Conservation (phyloP, 163 green algal genomes). For the Picocystis sp. region DNA sequence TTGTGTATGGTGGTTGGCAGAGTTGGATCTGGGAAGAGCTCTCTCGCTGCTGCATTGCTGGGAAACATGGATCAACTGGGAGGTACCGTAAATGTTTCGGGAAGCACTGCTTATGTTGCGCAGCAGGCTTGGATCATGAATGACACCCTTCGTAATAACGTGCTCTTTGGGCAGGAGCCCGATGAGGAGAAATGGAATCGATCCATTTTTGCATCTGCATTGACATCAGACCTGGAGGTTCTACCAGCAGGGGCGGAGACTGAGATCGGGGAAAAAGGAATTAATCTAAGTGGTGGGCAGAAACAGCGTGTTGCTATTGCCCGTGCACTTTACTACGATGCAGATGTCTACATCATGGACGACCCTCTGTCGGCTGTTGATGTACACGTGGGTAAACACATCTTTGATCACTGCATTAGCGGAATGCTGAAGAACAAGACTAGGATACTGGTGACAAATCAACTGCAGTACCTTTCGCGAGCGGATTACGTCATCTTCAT, state of each 20-base stretch:
- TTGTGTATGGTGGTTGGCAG: constrained; percentile 54
- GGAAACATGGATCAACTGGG: constrained; percentile 33
- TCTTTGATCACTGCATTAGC: constrained; percentile 34
- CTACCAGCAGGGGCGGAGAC: constrained; percentile 33
- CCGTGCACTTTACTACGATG: constrained; percentile 32
- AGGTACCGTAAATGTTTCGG: constrained; percentile 10
- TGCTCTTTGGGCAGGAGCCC: constrained; percentile 44
- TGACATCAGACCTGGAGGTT: constrained; percentile 38
- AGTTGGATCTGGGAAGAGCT: constrained; percentile 54
- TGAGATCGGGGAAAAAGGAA: constrained; percentile 51
- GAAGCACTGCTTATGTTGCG: constrained; percentile 45
- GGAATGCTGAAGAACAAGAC: constrained; percentile 24
- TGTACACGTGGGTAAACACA: constrained; percentile 36
- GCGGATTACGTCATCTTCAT: constrained; percentile 17
- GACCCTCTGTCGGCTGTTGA: constrained; percentile 46
- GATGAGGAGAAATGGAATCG: too few species aligned
- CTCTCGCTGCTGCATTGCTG: constrained; percentile 29
- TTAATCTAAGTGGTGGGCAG: constrained; percentile 56
- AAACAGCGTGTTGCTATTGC: constrained; percentile 51
- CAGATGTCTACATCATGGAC: constrained; percentile 26
- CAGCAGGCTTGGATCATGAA: constrained; percentile 51
- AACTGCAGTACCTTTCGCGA: constrained; percentile 35
- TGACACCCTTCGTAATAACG: constrained; percentile 54
- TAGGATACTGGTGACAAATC: constrained; percentile 43
- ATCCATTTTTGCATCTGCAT: too few species aligned